Evolutionary conservation across 2,329 filamentous ascomycete species (phyloP), one percentile per base, ranked within the genome.

Genomic region (Monosporascus sp.): DNA sequence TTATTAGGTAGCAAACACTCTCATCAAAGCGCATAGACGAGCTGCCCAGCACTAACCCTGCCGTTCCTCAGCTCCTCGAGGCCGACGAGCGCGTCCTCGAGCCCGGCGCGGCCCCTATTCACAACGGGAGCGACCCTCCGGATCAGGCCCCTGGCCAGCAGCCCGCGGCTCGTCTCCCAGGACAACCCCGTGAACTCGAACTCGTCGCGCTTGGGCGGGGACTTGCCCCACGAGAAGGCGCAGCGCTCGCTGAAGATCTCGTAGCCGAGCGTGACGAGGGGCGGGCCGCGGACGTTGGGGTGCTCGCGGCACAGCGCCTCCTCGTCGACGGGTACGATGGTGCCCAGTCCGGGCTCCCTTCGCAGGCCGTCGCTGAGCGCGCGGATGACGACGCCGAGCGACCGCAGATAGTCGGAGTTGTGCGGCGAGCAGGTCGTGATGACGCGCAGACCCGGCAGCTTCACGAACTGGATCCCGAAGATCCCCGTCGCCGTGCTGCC

Each of bases 401-500:
- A 57, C 47, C 62, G 63, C 22, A 73, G 57, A 25, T 69, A 66
- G 20, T 67, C 70, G 52, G 68, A 68, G 59, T 74, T 70, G 51
- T 53, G 57, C 17, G 70, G 67, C 22, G 74, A 74, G 7, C 68
- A 60, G 0, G 73, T 75, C 0, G 74, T 60, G 15, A 73, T 62
- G 9, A 76, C 71, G 15, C 55, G 65, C 36, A 69, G 68, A 5
- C 72, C 74, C 6, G 71, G 72, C n/a, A 68, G 61, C 56, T 71
- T 72, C 51, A 72, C 72, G 55, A 62, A 72, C 60, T 76, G 74
- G 56, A 78, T 73, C 5, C 66, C 74, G 51, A 80, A 76, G 45
- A 81, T 77, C 63, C 76, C 77, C 0, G 81, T 81, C 2, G 79
- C 80, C 9, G 77, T 83, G 64, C 78, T 77, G 17, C 72, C 74